Evolutionary conservation across 2,329 filamentous ascomycete species (phyloP).

Genomic region (Acrodontium crateriforme): DNA sequence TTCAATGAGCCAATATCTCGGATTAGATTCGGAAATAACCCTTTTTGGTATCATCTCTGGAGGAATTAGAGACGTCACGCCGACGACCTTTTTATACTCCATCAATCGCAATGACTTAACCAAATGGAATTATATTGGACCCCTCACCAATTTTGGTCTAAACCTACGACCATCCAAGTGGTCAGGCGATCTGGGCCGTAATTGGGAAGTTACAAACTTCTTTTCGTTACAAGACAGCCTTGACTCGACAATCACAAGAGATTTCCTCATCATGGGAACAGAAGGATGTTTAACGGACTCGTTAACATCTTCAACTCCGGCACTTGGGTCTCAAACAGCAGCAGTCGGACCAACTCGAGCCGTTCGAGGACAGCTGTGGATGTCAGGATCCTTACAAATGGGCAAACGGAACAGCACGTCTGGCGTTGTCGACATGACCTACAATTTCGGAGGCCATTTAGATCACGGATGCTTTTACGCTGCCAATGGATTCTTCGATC

Average conservation of each 20-base stretch:
- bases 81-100: conserved; percentile 35
- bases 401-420: neutral
- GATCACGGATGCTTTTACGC: conserved; percentile 38
- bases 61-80: conserved; percentile 28
- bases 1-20: conserved; percentile 10
- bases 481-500: conserved; percentile 36
- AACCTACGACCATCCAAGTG: conserved; percentile 30
- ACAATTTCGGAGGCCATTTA: conserved; percentile 31
- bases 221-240: conserved; percentile 25
- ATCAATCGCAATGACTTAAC: conserved; percentile 27
- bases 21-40: conserved; percentile 6
- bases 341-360: conserved; percentile 15
- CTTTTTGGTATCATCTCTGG: conserved; percentile 38
- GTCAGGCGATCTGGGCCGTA: conserved; percentile 37
- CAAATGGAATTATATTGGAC: conserved; percentile 34
- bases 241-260: conserved; percentile 13
- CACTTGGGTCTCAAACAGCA: conserved; percentile 6
- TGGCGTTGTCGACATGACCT: conserved; percentile 17
- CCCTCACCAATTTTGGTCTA: conserved; percentile 27
- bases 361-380: conserved; percentile 29
- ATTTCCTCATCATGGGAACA: conserved; percentile 34
- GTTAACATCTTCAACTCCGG: too few species aligned
- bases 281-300: conserved; percentile 30
- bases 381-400: conserved; percentile 23
- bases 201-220: conserved; percentile 39